Percentiles rank a stretch among this genome's conserved stretches.
Evolutionary conservation across 192 early-diverging fungal genomes (phyloP).

Genomic region (Entomortierella parvispora): DNA sequence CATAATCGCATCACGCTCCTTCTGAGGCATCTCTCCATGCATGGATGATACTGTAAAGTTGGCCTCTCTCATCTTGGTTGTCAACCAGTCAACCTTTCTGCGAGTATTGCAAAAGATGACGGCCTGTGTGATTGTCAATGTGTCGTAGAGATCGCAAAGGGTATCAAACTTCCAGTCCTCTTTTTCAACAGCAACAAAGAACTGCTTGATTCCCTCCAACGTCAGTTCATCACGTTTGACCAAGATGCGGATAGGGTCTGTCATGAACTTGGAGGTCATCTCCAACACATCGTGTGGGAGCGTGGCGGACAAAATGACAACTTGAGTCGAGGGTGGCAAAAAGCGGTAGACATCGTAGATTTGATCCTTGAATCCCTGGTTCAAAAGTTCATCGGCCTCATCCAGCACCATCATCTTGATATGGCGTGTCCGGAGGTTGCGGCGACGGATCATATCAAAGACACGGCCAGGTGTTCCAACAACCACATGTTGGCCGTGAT

Average conservation of each 20-base stretch:
- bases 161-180: conserved; percentile 99
- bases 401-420: conserved; percentile 98
- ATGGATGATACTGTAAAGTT: conserved; percentile 98
- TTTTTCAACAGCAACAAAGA: conserved; percentile 96
- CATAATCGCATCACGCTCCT: conserved; percentile 98
- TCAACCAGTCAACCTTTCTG: conserved; percentile 97
- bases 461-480: conserved; percentile 96
- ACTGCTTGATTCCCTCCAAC: conserved; percentile 98
- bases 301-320: conserved; percentile 92
- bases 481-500: conserved; percentile 92
- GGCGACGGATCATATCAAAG: conserved; percentile 95
- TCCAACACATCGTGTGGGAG: conserved; percentile 96
- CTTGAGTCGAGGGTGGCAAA: conserved; percentile 91
- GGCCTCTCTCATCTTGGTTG: conserved; percentile 94
- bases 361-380: conserved; percentile 96
- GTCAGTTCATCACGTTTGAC: conserved; percentile 99
- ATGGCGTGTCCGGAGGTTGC: conserved; percentile 79
- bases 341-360: conserved; percentile 95
- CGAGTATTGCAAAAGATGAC: conserved; percentile 99
- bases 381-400: conserved; percentile 97
- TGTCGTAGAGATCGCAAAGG: conserved; percentile 97
- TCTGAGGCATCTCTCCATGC: conserved; percentile 99
- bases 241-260: conserved; percentile 92
- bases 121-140: conserved; percentile 96
- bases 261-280: conserved; percentile 98